Evolutionary conservation across 73 alveolate species (phyloP).

Genomic region (Paramecium sonneborni): DNA sequence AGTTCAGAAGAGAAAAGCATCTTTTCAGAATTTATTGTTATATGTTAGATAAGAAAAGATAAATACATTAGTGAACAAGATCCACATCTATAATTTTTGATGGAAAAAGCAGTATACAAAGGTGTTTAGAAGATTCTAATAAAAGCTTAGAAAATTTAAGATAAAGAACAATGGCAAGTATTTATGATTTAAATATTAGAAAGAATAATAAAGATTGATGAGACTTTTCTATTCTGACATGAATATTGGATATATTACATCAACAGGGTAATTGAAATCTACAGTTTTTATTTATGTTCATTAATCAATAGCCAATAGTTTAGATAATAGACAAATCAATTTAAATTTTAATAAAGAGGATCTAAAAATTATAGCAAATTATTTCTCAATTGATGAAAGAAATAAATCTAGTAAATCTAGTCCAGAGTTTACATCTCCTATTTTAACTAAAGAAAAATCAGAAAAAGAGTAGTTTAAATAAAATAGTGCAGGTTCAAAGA

Average conservation of each 20-base stretch:
- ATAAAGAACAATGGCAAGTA: constrained; percentile 51
- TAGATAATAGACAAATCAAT: background rate
- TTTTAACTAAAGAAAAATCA: background rate
- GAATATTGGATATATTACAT: constrained; percentile 26
- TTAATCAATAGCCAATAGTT: background rate
- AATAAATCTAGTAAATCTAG: background rate
- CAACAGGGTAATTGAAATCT: constrained; percentile 44
- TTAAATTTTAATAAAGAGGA: constrained; percentile 11
- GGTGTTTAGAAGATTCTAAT: constrained; percentile 22
- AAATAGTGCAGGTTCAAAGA: constrained; percentile 22
- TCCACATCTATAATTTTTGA: constrained; percentile 1
- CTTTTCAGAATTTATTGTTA: background rate
- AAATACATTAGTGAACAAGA: constrained; percentile 26
- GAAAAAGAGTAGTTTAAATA: constrained; percentile 4
- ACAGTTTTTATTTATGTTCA: constrained; percentile 14
- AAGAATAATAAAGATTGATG: background rate
- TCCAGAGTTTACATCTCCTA: constrained; percentile 9
- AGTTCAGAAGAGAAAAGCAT: background rate
- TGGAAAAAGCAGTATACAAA: constrained; percentile 7
- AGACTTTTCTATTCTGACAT: constrained; percentile 21
- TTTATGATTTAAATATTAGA: background rate
- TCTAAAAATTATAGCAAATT: constrained; percentile 6
- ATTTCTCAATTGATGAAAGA: constrained; percentile 1
- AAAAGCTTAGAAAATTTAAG: background rate
- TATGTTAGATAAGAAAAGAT: constrained; percentile 17